phyloP scores from a whole-genome alignment of 176 grass and related monocot species.

The Otatea glauca region DNA sequence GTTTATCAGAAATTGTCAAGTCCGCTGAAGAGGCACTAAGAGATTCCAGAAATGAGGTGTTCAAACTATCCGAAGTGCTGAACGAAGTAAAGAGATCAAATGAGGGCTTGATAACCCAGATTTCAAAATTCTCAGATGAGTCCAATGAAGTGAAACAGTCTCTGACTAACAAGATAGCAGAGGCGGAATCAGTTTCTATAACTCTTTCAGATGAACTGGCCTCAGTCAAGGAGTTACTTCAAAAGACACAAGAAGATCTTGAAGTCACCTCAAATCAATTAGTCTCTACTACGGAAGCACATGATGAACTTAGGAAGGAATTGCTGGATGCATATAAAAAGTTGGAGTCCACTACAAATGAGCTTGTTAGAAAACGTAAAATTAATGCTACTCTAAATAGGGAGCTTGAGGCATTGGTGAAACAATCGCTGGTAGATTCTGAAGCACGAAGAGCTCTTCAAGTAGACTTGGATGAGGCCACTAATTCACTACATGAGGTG shows the following conservation, averaged over 20 bases:
- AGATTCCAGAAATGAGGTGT: slow-evolving; percentile 68
- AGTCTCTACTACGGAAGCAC: slow-evolving; percentile 51
- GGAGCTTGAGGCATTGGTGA: slow-evolving; percentile 74
- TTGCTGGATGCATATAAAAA: slow-evolving; percentile 80
- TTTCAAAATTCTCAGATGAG: slow-evolving; percentile 68
- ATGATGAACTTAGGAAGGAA: slow-evolving; percentile 68
- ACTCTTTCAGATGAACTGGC: slow-evolving; percentile 69
- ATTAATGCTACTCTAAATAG: slow-evolving; percentile 69
- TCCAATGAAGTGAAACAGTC: slow-evolving; percentile 58
- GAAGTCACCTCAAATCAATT: slow-evolving; percentile 60
- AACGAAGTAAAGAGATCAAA: slow-evolving; percentile 62
- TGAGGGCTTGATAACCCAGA: slow-evolving; percentile 61
- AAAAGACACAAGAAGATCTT: slow-evolving; percentile 66
- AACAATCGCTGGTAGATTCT: slow-evolving; percentile 66
- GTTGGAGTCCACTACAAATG: slow-evolving; percentile 62
- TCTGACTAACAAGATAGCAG: slow-evolving; percentile 61
- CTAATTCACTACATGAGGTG: slow-evolving; percentile 81
- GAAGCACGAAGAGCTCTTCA: slow-evolving; percentile 70
- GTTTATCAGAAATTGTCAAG: slow-evolving; percentile 61
- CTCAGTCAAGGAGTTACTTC: slow-evolving; percentile 59
- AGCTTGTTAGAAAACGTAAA: slow-evolving; percentile 80
- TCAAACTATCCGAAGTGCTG: slow-evolving; percentile 69
- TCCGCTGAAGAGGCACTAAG: slow-evolving; percentile 65
- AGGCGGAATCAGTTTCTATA: slow-evolving; percentile 67
- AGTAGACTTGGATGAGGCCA: slow-evolving; percentile 81